Evolutionary conservation across 305 asterid genomes (phyloP), one percentile per base, ranked within the genome.

Genomic region (Solanum hybrid): DNA sequence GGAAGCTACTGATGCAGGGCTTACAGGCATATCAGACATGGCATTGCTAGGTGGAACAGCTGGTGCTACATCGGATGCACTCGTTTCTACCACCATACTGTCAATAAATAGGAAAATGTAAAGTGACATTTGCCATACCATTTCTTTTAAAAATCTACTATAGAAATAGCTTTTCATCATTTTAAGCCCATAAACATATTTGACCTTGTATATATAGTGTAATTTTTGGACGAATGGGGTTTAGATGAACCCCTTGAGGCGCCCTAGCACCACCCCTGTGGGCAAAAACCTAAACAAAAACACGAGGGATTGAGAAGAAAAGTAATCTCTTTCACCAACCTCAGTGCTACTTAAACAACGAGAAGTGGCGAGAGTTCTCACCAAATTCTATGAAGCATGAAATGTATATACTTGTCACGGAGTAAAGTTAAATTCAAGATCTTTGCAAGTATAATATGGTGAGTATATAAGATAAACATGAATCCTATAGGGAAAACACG

Each of bases 1-100:
- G 33, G 99, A 96, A 70, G 98, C 98, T 41, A 95, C 99, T 88
- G 99, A 96, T 65, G 99, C 94, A 82, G 98, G 99, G 95, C 99
- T 97, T 36, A 96, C 94, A 15, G 98, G 96, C 94, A 97, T 94
- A 89, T 95, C 97, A 5, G 98, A 95, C 94, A 95, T 93, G 9
- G 92, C 96, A 92, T 95, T 94, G 93, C 93, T 94, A 29, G 94
- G 97, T 51, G 97, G 98, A 93, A 95, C 89, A 27, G 93, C 90
- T 20, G 97, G 95, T 36, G 96, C 89, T n/a, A 93, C 94, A 84
- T 94, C 97, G 2, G 96, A 90, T 78, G 94, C 90, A 85, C 91
- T 90, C 13, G 90, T 93, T 89, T 94, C 98, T 2, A 95, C 94
- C 91, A 92, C 92, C 98, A 96, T 95, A n/a, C 98, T 95, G 92